Evolutionary conservation across 345 rosid genomes (phyloP).

Genomic region (Noccaea caerulescens): DNA sequence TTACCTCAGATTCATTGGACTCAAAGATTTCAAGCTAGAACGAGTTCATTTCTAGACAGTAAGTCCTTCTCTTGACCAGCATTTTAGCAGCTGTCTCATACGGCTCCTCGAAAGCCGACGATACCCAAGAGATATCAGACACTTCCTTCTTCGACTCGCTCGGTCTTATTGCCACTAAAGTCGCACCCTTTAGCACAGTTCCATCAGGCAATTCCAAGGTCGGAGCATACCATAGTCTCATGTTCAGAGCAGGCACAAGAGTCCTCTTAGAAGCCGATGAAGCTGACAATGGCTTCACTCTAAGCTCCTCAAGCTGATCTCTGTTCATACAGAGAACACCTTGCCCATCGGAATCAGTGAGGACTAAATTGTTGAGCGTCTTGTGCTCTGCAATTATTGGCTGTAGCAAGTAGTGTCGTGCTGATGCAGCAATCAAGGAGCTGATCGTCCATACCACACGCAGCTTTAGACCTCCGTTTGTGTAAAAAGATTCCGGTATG

Average conservation of each 20-base stretch:
- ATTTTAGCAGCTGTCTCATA: constrained; percentile 86
- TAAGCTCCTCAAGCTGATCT: constrained; percentile 88
- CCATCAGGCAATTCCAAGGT: constrained; percentile 81
- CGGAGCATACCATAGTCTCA: constrained; percentile 98
- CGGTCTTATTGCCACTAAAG: constrained; percentile 92
- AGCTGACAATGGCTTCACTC: constrained; percentile 89
- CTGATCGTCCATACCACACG: constrained; percentile 98
- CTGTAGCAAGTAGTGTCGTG: constrained; percentile 86
- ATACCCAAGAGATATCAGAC: constrained; percentile 75
- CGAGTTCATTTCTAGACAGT: constrained; percentile 98
- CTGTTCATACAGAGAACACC: constrained; percentile 92
- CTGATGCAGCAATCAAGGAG: constrained; percentile 93
- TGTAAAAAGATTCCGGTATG: constrained; percentile 95
- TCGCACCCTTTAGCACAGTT: constrained; percentile 81
- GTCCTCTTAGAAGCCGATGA: constrained; percentile 96
- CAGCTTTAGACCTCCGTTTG: constrained; percentile 85
- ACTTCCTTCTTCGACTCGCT: constrained; percentile 76
- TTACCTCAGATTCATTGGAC: constrained; percentile 42
- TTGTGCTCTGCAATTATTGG: constrained; percentile 87
- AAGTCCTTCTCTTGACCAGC: constrained; percentile 88
- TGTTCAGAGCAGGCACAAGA: constrained; percentile 83
- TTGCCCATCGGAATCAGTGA: constrained; percentile 87
- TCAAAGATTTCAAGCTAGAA: constrained; percentile 50
- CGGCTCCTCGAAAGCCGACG: constrained; percentile 84
- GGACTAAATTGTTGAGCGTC: constrained; percentile 78